A percentile compares a stretch with the other conserved stretches of the same genome.
Evolutionary conservation across 768 basidiomycete species (phyloP).

Genomic region (Boletus fagicola): DNA sequence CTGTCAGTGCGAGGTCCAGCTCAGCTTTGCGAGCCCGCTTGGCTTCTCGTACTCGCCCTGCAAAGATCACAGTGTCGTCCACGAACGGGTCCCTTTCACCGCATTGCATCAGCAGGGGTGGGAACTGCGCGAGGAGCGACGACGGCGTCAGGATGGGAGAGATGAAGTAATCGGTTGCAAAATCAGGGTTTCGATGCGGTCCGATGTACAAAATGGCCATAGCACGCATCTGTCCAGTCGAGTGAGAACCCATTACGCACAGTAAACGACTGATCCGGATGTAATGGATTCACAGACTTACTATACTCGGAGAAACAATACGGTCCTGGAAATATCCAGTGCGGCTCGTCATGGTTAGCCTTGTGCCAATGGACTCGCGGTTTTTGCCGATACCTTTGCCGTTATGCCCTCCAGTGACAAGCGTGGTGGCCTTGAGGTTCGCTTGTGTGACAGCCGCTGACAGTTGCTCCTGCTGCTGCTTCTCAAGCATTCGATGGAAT

Average conservation of each 20-base stretch:
- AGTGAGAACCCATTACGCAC: conserved; percentile 7
- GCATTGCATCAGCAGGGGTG: conserved; percentile 89
- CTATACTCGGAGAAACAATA: conserved; percentile 95
- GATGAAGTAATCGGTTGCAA: conserved; percentile 91
- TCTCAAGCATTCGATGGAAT: conserved; percentile 35
- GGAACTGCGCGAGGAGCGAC: conserved; percentile 85
- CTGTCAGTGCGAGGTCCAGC: conserved; percentile 57
- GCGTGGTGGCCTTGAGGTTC: conserved; percentile 43
- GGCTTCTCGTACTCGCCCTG: conserved; percentile 91
- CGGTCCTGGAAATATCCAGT: conserved; percentile 93
- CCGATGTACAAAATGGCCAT: conserved; percentile 99
- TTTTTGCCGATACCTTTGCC: conserved; percentile 33
- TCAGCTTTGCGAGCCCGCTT: conserved; percentile 81
- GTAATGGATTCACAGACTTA: conserved; percentile 40
- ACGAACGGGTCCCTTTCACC: conserved; percentile 96
- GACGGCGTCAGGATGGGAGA: conserved; percentile 91
- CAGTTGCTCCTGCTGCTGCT: conserved; percentile 54
- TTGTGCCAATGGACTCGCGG: conserved; percentile 73
- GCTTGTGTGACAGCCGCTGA: conserved; percentile 52
- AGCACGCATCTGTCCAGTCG: conserved; percentile 86
- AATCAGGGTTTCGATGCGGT: conserved; percentile 90
- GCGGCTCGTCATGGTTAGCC: conserved; percentile 92
- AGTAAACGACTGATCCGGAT: conserved; percentile 2
- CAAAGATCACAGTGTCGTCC: conserved; percentile 96
- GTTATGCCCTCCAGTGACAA: conserved; percentile 32